Base-by-base conservation (phyloP, 371 early-diverging fungal species). In the Rhizomucor pusillus region DNA sequence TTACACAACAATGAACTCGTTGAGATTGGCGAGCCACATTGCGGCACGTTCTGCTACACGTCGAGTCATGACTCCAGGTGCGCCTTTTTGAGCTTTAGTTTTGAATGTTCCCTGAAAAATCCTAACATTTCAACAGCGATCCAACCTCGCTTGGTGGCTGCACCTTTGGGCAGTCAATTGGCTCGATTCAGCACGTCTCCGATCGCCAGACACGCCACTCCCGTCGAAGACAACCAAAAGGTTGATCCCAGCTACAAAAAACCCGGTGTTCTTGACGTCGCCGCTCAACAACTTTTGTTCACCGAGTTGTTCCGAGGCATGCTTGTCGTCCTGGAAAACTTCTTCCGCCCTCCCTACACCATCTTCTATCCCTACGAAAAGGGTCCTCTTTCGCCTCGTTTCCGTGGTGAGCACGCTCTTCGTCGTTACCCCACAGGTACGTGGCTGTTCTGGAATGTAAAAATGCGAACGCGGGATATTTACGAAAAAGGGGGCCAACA, bases 361-460 rank as follows among this genome's bases (percentile, higher is more conserved):
- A 88, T 97, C 65, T 89, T 87, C 75, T 98, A 98, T 75, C 98
- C 98, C 16, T 90, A 83, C 63, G 98, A 98, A 72, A 98, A 97
- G 84, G 94, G 94, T 33, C 89, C 95, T 16, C 67, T 97, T 50
- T 88, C 89, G 48, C 90, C 98, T 36, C 80, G 98, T 54, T 98
- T 98, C 88, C 87, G 98, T 59, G 98, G 98, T 37, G 98, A 98
- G 75, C 98, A 98, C 71, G 97, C 96, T 22, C 73, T 98, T 56
- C 82, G 98, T 65, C 80, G 98, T 57, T 98, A 98, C 66, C 95
- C 96, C 49, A 89, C 94, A n/a, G 94, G 93, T 90, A 68, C 19
- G 58, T 62, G 37, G 20, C 37, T n/a, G n/a, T n/a, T n/a, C n/a
- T n/a, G n/a, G n/a, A n/a, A n/a, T n/a, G n/a, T n/a, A n/a, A n/a